Conservation (phyloP, 805 yeast species). For the Ogataea paradorogensis region DNA sequence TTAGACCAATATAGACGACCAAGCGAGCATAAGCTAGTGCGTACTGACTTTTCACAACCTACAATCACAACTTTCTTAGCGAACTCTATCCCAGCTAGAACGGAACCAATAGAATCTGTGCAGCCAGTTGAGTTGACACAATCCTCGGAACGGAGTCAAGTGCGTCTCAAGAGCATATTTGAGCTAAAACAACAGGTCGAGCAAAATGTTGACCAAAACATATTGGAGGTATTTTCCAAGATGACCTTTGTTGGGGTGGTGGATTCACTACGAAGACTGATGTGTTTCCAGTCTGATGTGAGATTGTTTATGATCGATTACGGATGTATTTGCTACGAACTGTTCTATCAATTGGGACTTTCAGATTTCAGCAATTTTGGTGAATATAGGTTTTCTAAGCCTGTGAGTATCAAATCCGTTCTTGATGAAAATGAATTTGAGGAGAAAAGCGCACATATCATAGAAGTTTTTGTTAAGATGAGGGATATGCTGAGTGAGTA, state of each 20-base stretch:
- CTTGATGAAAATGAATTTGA: constrained; percentile 35
- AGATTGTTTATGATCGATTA: constrained; percentile 78
- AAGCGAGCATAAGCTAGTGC: constrained; percentile 61
- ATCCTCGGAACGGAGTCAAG: constrained; percentile 31
- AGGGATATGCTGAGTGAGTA: constrained; percentile 79
- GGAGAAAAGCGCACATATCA: constrained; percentile 15
- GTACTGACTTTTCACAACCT: constrained; percentile 68
- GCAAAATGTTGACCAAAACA: constrained; percentile 40
- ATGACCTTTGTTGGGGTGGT: constrained; percentile 80
- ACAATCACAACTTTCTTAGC: constrained; percentile 42
- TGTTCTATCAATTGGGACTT: constrained; percentile 79
- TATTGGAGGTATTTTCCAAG: constrained; percentile 67
- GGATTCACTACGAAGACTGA: constrained; percentile 64
- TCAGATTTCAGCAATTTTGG: constrained; percentile 85
- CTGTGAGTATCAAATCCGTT: constrained; percentile 36
- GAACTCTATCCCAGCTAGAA: neutral
- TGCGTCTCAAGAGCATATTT: constrained; percentile 58
- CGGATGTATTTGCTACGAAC: constrained; percentile 59
- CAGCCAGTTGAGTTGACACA: neutral
- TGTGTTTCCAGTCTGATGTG: constrained; percentile 83
- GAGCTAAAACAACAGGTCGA: constrained; percentile 53
- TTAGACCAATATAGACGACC: constrained; percentile 34
- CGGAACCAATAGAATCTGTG: neutral
- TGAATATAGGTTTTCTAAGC: constrained; percentile 37
- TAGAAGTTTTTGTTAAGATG: constrained; percentile 40